Base-by-base conservation (phyloP, 305 asterid genomes). In the Salvia sclarea region DNA sequence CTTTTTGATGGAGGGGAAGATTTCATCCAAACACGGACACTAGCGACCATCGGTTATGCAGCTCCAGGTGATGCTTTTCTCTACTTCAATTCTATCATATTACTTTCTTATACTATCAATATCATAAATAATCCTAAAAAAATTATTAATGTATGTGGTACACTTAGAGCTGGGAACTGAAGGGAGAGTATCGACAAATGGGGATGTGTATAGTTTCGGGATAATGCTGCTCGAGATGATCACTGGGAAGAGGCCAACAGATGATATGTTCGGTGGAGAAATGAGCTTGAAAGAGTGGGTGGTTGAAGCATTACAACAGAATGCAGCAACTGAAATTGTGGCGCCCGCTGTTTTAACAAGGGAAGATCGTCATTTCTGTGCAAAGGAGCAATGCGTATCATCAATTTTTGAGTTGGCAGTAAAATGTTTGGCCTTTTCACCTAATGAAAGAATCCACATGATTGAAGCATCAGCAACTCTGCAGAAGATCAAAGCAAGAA, bases 221-320 rank as follows among this genome's bases (percentile, higher is more conserved):
- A n/a, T n/a, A n/a, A n/a, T 64, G 61, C 37, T 81, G 52, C 14
- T 80, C 33, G 85, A 80, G 64, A 50, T 77, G 8, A 77, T 80
- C 17, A 74, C 80, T 0, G 41, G 80, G 9, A 80, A 30, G 33
- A 80, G 54, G 50, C 73, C 74, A 0, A 73, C 73, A 0, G 76
- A 77, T 6, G 71, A 77, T 17, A 74, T 77, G 71, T 77, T 74
- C 28, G 0, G n/a, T n/a, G n/a, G n/a, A n/a, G n/a, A n/a, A n/a
- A n/a, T n/a, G n/a, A n/a, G n/a, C n/a, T n/a, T n/a, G n/a, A n/a
- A n/a, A n/a, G n/a, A n/a, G n/a, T n/a, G n/a, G n/a, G n/a, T n/a
- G n/a, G n/a, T n/a, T n/a, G n/a, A n/a, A n/a, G n/a, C n/a, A n/a
- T n/a, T n/a, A n/a, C n/a, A n/a, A n/a, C n/a, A n/a, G n/a, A n/a